Conservation (phyloP, 1,139 yeast genomes). For the Suhomyces kunorum region DNA sequence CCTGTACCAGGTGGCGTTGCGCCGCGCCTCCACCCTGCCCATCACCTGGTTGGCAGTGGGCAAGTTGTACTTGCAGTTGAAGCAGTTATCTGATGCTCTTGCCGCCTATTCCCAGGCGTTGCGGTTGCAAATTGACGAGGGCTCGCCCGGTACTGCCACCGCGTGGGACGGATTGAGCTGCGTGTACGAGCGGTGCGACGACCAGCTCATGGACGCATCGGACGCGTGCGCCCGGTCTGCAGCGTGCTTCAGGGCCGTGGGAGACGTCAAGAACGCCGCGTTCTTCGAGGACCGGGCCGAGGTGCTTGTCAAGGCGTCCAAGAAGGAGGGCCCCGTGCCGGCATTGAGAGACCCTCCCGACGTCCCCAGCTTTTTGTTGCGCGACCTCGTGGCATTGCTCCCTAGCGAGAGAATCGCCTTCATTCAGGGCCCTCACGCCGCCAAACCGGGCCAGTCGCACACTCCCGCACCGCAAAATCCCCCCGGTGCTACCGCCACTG, state of each 20-base stretch:
- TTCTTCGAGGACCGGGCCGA: constrained; percentile 47
- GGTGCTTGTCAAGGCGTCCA: constrained; percentile 41
- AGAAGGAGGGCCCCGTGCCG: constrained; percentile 47
- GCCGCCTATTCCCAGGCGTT: constrained; percentile 70
- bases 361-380: constrained; percentile 47
- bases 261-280: constrained; percentile 44
- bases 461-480: constrained; percentile 11
- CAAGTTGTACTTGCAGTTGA: constrained; percentile 55
- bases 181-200: constrained; percentile 66
- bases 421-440: constrained; percentile 27
- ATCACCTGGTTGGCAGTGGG: constrained; percentile 70
- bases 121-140: constrained; percentile 51
- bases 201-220: constrained; percentile 58
- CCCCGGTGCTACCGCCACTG: too few relatives aligned
- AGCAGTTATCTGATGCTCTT: constrained; percentile 63
- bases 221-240: constrained; percentile 60
- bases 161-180: constrained; percentile 68
- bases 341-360: constrained; percentile 50
- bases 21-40: constrained; percentile 55
- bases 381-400: constrained; percentile 49
- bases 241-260: constrained; percentile 48
- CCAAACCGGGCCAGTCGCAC: constrained; percentile 9
- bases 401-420: constrained; percentile 45
- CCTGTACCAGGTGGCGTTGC: constrained; percentile 57
- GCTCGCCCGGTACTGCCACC: constrained; percentile 52